Conservation (phyloP, 2,329 filamentous ascomycete genomes). For the Paracorniculantispora psalliotae region DNA sequence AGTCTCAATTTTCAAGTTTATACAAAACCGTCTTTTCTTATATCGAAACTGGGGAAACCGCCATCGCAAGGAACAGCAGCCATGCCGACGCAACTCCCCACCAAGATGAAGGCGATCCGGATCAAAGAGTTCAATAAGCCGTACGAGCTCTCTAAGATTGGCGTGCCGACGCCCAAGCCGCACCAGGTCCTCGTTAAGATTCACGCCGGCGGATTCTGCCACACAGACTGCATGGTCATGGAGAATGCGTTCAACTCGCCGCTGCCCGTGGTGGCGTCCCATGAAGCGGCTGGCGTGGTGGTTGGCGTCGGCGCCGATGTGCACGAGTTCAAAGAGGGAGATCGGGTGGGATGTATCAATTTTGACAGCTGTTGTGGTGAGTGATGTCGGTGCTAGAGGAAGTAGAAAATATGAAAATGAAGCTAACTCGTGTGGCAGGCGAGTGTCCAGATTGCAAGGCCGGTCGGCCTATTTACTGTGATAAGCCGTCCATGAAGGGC, state of each 20-base stretch:
- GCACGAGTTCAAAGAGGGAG: neutral
- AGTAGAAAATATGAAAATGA: too few species aligned
- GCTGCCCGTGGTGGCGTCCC: conserved; percentile 13
- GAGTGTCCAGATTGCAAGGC: conserved; percentile 13
- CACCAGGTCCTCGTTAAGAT: conserved; percentile 15
- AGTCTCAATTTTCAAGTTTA: too few species aligned
- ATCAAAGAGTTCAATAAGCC: conserved; percentile 12
- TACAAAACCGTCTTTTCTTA: too few species aligned
- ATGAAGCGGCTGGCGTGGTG: conserved; percentile 12
- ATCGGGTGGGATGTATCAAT: conserved; percentile 14
- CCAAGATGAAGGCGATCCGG: conserved; percentile 12
- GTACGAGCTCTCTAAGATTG: conserved; percentile 10
- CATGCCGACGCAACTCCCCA: neutral
- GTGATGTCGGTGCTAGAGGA: neutral
- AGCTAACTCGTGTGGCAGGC: neutral
- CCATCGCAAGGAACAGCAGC: too few species aligned
- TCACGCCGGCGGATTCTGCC: conserved; percentile 16
- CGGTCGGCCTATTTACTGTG: conserved; percentile 13
- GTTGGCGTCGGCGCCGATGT: conserved; percentile 1
- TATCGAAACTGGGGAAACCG: too few species aligned
- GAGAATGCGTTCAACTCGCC: conserved; percentile 12
- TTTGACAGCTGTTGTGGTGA: conserved; percentile 15
- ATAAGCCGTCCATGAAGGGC: conserved; percentile 14
- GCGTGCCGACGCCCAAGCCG: conserved; percentile 11
- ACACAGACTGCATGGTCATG: conserved; percentile 16